Evolutionary conservation across 192 early-diverging fungal genomes (phyloP), one percentile per base, ranked within the genome.

Genomic region (Backusella parvicylindrica): DNA sequence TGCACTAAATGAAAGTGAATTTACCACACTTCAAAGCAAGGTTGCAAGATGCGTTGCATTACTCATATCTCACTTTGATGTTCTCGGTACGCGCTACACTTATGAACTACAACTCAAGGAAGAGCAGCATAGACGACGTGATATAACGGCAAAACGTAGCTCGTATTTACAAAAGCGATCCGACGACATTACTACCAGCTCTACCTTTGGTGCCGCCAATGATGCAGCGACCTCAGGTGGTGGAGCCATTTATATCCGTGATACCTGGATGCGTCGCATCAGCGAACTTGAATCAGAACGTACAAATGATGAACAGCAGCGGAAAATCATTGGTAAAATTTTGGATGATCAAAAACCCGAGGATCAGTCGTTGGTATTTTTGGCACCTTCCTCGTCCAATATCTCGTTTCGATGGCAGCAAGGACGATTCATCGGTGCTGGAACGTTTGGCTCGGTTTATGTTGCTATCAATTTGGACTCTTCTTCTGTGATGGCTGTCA

Each of bases 401-500:
- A 91, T 95, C 12, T 91, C 91, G 6, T 85, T 95, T 53, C 86
- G 92, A 28, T 97, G 95, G 95, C 93, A 95, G 74, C 90, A 92
- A 66, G 94, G 92, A 15, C 88, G 90, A 64, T 94, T 90, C 68
- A 89, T 97, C 53, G 95, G 96, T 13, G 88, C 93, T 6, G 96
- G 96, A 37, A 91, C 94, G 0, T 97, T 92, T 84, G 96, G 96
- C 6, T 90, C 93, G 0, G 95, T 96, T 13, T 95, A 94, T 75
- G 83, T 92, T 63, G 96, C 91, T 13, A 90, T 92, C 75, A 96
- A 96, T 67, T 85, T 95, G 49, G 92, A 94, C 74, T 88, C 92
- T 1, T 91, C 92, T 43, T 92, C 92, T 50, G 74, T 95, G 16
- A 95, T 97, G 91, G 96, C 96, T 0, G 96, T 96, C 77, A 97